Evolutionary conservation across 176 grass and related monocot species (phyloP), one percentile per base, ranked within the genome.

Genomic region (Typha latifolia): DNA sequence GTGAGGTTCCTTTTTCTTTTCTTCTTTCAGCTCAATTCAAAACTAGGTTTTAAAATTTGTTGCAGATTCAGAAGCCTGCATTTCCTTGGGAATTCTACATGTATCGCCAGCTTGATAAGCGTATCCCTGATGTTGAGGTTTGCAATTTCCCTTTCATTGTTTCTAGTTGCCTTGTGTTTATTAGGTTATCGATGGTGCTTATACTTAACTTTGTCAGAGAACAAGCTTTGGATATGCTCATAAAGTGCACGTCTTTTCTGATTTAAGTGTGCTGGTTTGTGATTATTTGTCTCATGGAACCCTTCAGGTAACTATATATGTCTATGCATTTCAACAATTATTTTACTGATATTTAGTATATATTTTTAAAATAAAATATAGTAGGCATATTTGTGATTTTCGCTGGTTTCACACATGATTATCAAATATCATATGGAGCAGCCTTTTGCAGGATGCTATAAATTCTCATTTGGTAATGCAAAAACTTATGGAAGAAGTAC

Each of bases 81-180:
- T 99, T 78, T 69, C 71, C 86, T 23, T 99, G 86, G 89, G 94
- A 99, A 72, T 99, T 93, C 74, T 93, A 99, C 77, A 99, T 99
- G 68, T 93, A 99, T 81, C 86, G 89, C 29, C 89, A 87, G 79
- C 86, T 99, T 83, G 94, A 99, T 82, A 63, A 31, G 69, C 83
- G 52, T 49, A 81, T 99, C 81, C 76, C 85, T 79, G 79, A 82
- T 67, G 27, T 63, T 71, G 81, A 93, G 89, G 94, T 93, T 64
- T 65, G 72, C 12, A 68, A 73, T 63, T 82, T 67, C 7, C 66
- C 20, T 59, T 59, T 59, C 8, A 59, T 19, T 75, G 13, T 57
- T 7, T 32, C 59, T 12, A 16, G 12, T 13, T 55, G 22, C 22
- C 32, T 6, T 13, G 5, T 32, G 4, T 26, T 32, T n/a, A 7